These are phyloP conservation scores for Fusarium beomiforme DNA, from an alignment of 2,329 filamentous ascomycete species.

Conservation along the genomic window DNA sequence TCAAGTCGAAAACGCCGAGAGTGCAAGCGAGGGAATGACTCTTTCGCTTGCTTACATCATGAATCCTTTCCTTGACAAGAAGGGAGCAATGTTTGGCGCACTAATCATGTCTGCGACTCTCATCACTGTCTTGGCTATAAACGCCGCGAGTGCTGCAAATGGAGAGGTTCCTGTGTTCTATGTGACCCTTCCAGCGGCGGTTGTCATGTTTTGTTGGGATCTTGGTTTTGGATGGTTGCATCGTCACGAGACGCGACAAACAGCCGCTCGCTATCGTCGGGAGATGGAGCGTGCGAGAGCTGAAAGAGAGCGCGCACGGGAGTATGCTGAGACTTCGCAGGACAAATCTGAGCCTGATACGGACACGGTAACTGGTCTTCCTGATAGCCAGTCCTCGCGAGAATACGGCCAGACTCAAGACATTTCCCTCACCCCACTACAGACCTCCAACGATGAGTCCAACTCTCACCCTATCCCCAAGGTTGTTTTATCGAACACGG, in stretches of 20 bases:
- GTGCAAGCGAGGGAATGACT: constrained; percentile 58
- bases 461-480: background rate
- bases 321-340: background rate
- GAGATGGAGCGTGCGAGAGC: constrained; percentile 30
- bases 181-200: constrained; percentile 74
- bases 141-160: constrained; percentile 64
- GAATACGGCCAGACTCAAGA: background rate
- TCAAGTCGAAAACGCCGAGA: constrained; percentile 62
- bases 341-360: background rate
- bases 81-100: constrained; percentile 71
- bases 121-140: constrained; percentile 71
- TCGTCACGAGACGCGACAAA: constrained; percentile 69
- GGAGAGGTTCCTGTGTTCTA: constrained; percentile 70
- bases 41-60: constrained; percentile 77
- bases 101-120: constrained; percentile 74
- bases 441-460: background rate
- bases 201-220: constrained; percentile 76
- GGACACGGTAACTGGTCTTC: background rate
- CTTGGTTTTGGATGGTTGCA: constrained; percentile 70
- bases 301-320: constrained; percentile 15
- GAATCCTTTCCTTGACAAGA: constrained; percentile 77
- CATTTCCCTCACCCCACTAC: background rate
- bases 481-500: background rate
- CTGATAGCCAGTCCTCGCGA: background rate
- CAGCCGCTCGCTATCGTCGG: constrained; percentile 65